phyloP scores from a whole-genome alignment of 805 yeast species.

The Lachancea cidri region DNA sequence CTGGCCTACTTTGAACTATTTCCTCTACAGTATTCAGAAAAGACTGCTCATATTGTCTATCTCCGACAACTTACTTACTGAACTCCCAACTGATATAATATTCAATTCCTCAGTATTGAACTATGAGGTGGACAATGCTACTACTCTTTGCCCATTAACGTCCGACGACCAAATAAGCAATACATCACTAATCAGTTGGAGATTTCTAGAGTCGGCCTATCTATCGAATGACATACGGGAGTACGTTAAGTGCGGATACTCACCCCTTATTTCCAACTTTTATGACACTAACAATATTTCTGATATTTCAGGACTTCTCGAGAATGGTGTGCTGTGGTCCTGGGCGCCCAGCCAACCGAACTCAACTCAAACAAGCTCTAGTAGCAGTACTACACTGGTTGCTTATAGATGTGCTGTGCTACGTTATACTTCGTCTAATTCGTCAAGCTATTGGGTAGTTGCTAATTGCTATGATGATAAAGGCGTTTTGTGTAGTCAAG shows the following conservation, averaged over 20 bases:
- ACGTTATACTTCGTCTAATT: constrained; percentile 15
- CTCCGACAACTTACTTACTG: constrained; percentile 15
- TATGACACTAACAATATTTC: constrained; percentile 17
- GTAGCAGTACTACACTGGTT: constrained; percentile 20
- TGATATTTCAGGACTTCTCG: constrained; percentile 31
- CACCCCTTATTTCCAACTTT: constrained; percentile 54
- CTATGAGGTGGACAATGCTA: constrained; percentile 18
- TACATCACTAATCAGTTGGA: constrained; percentile 31
- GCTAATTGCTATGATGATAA: constrained; percentile 57
- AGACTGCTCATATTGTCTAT: constrained; percentile 34
- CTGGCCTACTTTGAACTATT: constrained; percentile 34
- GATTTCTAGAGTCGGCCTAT: constrained; percentile 42
- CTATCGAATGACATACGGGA: constrained; percentile 34
- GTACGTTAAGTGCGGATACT: constrained; percentile 51
- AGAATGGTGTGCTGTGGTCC: constrained; percentile 53
- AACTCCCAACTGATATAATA: constrained; percentile 31
- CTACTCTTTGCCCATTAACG: constrained; percentile 19
- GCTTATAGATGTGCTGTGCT: constrained; percentile 45
- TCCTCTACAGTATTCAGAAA: constrained; percentile 33
- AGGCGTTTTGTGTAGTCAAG: constrained; percentile 52
- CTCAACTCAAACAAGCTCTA: constrained; percentile 7
- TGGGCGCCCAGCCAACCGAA: constrained; percentile 63
- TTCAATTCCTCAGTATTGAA: constrained; percentile 20
- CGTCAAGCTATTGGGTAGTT: constrained; percentile 52
- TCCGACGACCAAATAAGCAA: constrained; percentile 9